Conservation (phyloP, 2,329 filamentous ascomycete species). For the Seiridium unicorne region DNA sequence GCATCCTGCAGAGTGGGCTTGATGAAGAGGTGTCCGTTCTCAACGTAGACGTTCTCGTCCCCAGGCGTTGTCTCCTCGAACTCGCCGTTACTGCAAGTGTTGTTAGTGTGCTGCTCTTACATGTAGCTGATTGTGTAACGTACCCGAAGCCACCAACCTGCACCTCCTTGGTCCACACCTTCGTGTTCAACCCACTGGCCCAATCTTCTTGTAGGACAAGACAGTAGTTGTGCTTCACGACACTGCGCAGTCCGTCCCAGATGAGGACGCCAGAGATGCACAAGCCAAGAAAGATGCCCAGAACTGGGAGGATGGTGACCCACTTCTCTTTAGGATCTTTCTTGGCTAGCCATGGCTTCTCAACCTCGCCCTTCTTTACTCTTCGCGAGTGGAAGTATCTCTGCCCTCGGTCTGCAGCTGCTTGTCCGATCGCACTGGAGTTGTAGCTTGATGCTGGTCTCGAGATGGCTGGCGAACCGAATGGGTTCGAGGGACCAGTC, state of each 20-base stretch:
- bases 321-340: slow-evolving; percentile 80
- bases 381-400: slow-evolving; percentile 73
- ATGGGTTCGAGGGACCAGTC: slow-evolving; percentile 37
- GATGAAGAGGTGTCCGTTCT: slow-evolving; percentile 69
- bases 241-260: slow-evolving; percentile 70
- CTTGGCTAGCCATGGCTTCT: slow-evolving; percentile 76
- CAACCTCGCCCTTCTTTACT: slow-evolving; percentile 68
- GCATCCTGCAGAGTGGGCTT: slow-evolving; percentile 75
- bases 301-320: slow-evolving; percentile 75
- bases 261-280: slow-evolving; percentile 68
- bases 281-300: slow-evolving; percentile 69
- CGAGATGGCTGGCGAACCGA: slow-evolving; percentile 35
- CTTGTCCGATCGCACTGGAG: slow-evolving; percentile 35
- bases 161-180: slow-evolving; percentile 72
- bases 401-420: slow-evolving; percentile 37
- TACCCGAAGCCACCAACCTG: slow-evolving; percentile 76
- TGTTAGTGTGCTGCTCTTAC: background rate
- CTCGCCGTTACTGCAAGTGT: slow-evolving; percentile 67
- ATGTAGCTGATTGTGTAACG: slow-evolving; percentile 26
- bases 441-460: slow-evolving; percentile 47
- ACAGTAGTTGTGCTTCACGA: slow-evolving; percentile 74
- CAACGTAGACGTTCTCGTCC: slow-evolving; percentile 72
- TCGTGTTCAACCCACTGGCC: slow-evolving; percentile 52
- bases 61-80: slow-evolving; percentile 74
- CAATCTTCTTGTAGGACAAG: slow-evolving; percentile 67